Evolutionary conservation across 305 asterid species (phyloP).

Genomic region (Fraxinus ornus): DNA sequence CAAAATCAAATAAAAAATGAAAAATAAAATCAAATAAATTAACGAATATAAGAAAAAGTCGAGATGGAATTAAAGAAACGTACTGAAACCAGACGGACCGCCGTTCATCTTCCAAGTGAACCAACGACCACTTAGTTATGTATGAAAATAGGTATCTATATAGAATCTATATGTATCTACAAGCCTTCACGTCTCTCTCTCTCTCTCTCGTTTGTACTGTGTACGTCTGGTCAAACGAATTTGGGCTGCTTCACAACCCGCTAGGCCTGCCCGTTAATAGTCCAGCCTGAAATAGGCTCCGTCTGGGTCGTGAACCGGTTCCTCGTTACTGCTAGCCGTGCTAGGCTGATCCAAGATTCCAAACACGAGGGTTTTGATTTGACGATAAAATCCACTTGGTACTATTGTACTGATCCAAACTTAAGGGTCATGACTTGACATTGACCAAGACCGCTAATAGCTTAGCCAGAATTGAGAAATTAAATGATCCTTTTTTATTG

Average conservation of each 20-base stretch:
- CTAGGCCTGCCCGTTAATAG: background rate
- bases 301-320: background rate
- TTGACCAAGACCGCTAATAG: background rate
- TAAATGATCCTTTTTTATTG: no score
- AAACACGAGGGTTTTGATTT: background rate
- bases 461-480: background rate
- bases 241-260: background rate
- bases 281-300: background rate
- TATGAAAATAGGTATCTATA: background rate
- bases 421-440: background rate
- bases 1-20: background rate
- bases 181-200: background rate
- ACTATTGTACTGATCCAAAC: background rate
- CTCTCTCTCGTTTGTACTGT: background rate
- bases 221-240: background rate
- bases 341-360: background rate
- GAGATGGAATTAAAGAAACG: conserved; percentile 24
- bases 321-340: background rate
- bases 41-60: background rate
- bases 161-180: conserved; percentile 20
- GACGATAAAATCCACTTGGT: background rate
- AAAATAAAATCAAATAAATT: background rate
- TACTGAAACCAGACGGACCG: conserved; percentile 99
- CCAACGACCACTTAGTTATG: conserved; percentile 37
- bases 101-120: conserved; percentile 85